Evolutionary conservation across 306 rosid genomes (phyloP), one percentile per base, ranked within the genome.

Genomic region (Cicer arietinum): DNA sequence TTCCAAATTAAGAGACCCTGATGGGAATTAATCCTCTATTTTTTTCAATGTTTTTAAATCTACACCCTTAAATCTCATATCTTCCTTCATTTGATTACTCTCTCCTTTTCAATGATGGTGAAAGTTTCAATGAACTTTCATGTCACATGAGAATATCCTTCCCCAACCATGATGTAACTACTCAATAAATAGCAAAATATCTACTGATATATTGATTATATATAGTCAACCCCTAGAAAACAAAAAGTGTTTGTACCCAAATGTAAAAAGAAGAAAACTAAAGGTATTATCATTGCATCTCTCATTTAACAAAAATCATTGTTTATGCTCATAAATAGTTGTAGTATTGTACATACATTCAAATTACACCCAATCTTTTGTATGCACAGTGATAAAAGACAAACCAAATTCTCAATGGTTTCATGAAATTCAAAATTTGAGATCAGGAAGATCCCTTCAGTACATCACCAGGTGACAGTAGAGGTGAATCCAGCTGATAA

Each of bases 401-500:
- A 81, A 44, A 63, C 17, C 20, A 6, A 71, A 58, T 22, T 80
- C 25, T 64, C 30, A 46, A n/a, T 10, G 12, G 51, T 18, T 13
- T 66, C 20, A 79, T 46, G 6, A n/a, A 47, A 41, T 37, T 76
- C 9, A 72, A 58, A 66, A 67, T 47, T 47, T 13, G 16, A 69
- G 60, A 74, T 87, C 83, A 87, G 2, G 87, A 75, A 65, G 85
- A 76, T 60, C 91, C 92, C 85, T 90, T 94, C 77, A 94, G 71
- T 0, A 91, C 64, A 50, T 88, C 79, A 66, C 86, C 5, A 50
- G 97, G 99, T 16, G 95, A 20, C 48, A 94, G 80, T 0, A 92
- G 90, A 64, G 90, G 81, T n/a, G 89, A 25, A 79, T 94, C 99
- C 59, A 94, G 73, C 88, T 94, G 99, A 81, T 94, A 92, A 58